Percentiles rank a stretch among this genome's conserved stretches.
Evolutionary conservation across 352 stramenopile species (phyloP).

Genomic region (Elongisporangium undulatum): DNA sequence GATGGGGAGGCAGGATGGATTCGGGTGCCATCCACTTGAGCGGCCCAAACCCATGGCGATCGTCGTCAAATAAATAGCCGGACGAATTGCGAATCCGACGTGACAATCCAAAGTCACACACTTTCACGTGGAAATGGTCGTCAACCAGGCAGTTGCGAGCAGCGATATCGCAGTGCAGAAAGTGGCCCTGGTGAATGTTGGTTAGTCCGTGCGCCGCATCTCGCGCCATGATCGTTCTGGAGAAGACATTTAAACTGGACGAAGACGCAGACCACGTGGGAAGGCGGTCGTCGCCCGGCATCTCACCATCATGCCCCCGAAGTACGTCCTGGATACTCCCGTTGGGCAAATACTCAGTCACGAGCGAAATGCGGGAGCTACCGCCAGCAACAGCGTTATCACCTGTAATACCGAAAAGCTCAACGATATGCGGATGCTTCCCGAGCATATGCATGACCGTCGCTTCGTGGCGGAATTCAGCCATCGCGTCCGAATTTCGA

Average conservation of each 20-base stretch:
- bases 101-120: constrained; percentile 67
- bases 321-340: constrained; percentile 56
- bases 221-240: constrained; percentile 58
- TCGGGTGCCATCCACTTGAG: constrained; percentile 78
- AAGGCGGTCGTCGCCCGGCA: not conserved
- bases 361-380: constrained; percentile 26
- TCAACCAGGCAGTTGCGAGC: constrained; percentile 79
- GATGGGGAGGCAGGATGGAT: constrained; percentile 51
- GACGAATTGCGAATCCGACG: constrained; percentile 24
- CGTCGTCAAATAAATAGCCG: constrained; percentile 48
- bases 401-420: constrained; percentile 48
- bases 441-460: constrained; percentile 71
- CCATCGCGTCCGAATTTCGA: constrained; percentile 30
- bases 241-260: constrained; percentile 25
- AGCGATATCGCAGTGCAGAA: constrained; percentile 79
- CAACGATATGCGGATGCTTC: constrained; percentile 68
- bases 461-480: constrained; percentile 63
- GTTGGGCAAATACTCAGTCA: constrained; percentile 68
- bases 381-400: not conserved
- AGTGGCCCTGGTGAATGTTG: constrained; percentile 80
- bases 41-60: constrained; percentile 51
- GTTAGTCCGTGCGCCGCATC: constrained; percentile 60
- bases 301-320: constrained; percentile 8
- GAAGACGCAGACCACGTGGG: constrained; percentile 1
- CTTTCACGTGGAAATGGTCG: constrained; percentile 55